Base-by-base conservation (phyloP, 257 asterid species). In the Fraxinus americana region DNA sequence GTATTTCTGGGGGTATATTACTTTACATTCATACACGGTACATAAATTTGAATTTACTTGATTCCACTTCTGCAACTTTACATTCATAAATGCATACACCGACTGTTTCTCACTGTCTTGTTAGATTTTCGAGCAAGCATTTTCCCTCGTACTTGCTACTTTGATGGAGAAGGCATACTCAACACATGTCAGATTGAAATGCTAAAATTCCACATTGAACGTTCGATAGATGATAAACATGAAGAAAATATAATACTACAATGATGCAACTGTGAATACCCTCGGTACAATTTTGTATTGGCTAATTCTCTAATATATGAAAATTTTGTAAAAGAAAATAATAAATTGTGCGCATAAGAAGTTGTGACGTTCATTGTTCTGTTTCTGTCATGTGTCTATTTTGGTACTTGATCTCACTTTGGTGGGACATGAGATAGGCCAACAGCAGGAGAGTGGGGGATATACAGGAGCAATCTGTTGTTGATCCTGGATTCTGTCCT, bases 401-500 rank as follows among this genome's bases (percentile, higher is more conserved):
- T 72, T 78, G 17, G 43, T 41, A 30, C 16, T 10, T 27, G 52
- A 23, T 36, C 21, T 36, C 21, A 74, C 27, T 59, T 12, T 34
- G 19, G 36, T 52, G 57, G 16, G 11, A 66, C 34, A 71, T 25
- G 59, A 73, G 66, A 67, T 74, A 0, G 27, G 17, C 34, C 48
- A n/a, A 35, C 23, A 75, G 48, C 16, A 30, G 39, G 17, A 71
- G 23, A 41, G 48, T 41, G 48, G 48, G 43, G 43, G 12, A 38
- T 61, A 17, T 65, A 8, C 27, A 63, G 29, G 29, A 65, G 72
- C 75, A 29, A 52, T 27, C 43, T 61, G 36, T 11, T 25, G 39
- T 74, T 4, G 17, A 38, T 36, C 71, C 75, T 74, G 75, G 59
- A 74, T 67, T 2, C 14, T 72, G 38, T 43, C 69, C 50, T 73